Base-by-base conservation (phyloP, 257 asterid genomes). In the Plectranthus barbatus region DNA sequence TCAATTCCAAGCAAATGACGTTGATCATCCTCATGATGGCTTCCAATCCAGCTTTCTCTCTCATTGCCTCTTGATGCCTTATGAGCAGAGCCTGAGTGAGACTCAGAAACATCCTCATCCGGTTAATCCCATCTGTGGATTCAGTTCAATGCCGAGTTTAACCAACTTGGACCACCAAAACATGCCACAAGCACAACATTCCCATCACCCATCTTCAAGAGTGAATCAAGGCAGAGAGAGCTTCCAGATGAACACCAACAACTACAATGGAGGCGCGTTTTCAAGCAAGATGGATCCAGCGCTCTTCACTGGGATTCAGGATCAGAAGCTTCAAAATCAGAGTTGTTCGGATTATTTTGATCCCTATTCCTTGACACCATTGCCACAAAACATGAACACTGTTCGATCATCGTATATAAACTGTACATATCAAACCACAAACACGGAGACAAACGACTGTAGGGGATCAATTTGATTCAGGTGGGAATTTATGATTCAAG, bases 1-100 rank as follows among this genome's bases (percentile, higher is more conserved):
- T 1, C 86, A 83, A 3, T 82, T 83, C 36, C 92, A 87, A 74
- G 70, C 85, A n/a, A 83, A 49, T 31, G n/a, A n/a, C n/a, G 23
- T 77, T 20, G 77, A 76, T 70, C n/a, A n/a, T n/a, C n/a, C n/a
- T 70, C 71, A n/a, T 1, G 19, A 52, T 47, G 80, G 73, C 1
- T 76, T 51, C 74, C 62, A 71, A 26, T 9, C 80, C 5, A 67
- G 9, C 39, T 75, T 71, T 29, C 46, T 65, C 10, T 50, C 73
- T 33, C 78, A 77, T 8, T 58, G 48, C 24, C 40, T 44, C 9
- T 44, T 33, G 13, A 44, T 62, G 65, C 73, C 56, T 48, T 69
- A 45, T 29, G 60, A 36, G 39, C 42, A 62, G 45, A 67, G 36
- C 54, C 71, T 58, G 23, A 45, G 39, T 11, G 68, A 70, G 34